These are phyloP conservation scores for Rhodocollybia butyracea DNA, from an alignment of 768 basidiomycete species.

Conservation along the genomic window DNA sequence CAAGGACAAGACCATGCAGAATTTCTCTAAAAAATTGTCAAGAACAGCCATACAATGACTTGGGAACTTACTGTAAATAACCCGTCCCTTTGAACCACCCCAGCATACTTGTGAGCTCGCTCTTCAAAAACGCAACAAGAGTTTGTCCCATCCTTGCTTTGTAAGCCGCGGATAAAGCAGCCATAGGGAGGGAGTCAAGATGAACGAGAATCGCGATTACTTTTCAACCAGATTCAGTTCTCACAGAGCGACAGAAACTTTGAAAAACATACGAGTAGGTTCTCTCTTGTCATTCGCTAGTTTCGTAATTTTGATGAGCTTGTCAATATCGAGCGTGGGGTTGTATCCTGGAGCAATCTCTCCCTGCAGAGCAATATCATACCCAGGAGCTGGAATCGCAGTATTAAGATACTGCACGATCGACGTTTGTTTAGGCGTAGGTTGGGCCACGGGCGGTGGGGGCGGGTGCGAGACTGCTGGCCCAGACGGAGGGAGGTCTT, in stretches of 20 bases:
- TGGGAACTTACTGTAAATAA: slow-evolving; percentile 1
- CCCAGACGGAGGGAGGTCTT: no score
- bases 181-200: slow-evolving; percentile 4
- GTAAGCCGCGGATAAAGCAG: background rate
- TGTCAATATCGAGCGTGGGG: slow-evolving; percentile 5
- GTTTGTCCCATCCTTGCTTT: slow-evolving; percentile 3
- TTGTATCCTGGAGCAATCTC: slow-evolving; percentile 5
- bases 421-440: background rate
- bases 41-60: background rate
- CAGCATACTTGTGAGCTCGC: no score
- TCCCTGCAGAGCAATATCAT: background rate
- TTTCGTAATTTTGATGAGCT: slow-evolving; percentile 6
- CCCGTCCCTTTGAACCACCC: no score
- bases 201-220: background rate
- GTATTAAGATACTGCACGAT: background rate
- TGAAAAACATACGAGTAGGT: background rate
- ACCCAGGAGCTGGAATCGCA: slow-evolving; percentile 1
- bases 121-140: slow-evolving; percentile 1
- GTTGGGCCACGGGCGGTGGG: no score
- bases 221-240: background rate
- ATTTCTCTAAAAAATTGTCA: background rate
- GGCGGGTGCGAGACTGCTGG: no score
- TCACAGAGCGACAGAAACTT: background rate
- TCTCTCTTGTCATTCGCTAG: slow-evolving; percentile 6
- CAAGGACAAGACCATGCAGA: slow-evolving; percentile 1